phyloP scores from a whole-genome alignment of 192 early-diverging fungal genomes.

The Mortierella alpina region DNA sequence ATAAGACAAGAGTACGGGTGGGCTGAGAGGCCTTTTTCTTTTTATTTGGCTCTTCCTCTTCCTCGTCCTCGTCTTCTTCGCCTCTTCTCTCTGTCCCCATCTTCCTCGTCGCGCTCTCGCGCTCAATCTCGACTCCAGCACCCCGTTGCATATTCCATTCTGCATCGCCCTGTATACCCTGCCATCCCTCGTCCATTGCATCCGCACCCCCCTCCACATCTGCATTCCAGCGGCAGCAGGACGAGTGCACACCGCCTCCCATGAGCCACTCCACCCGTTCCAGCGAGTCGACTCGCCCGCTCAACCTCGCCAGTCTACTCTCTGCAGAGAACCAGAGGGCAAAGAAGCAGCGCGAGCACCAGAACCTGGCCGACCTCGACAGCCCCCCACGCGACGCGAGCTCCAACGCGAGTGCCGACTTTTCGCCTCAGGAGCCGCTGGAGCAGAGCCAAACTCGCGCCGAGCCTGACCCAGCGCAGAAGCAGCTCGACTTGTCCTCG shows the following conservation, averaged over 20 bases:
- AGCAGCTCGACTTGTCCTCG: constrained; percentile 3
- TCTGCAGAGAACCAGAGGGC: background rate
- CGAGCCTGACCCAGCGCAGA: constrained; percentile 11
- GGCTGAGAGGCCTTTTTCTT: background rate
- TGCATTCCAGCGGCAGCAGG: background rate
- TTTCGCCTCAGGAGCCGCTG: background rate
- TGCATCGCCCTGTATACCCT: too few species aligned
- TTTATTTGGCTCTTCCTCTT: background rate
- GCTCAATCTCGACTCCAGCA: background rate
- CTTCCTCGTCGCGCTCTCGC: background rate
- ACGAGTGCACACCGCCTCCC: background rate
- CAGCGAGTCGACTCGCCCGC: constrained; percentile 17
- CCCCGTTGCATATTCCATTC: background rate
- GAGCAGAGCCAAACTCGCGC: background rate
- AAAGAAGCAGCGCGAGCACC: constrained; percentile 1
- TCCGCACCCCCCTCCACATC: background rate
- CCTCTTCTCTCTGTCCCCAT: background rate
- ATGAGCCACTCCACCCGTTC: constrained; percentile 10
- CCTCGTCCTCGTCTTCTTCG: background rate
- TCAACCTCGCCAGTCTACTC: constrained; percentile 10
- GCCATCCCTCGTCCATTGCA: background rate
- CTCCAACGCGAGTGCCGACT: background rate
- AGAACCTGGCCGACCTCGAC: constrained; percentile 4
- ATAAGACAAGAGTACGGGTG: too few species aligned
- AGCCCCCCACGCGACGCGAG: background rate